phyloP scores from a whole-genome alignment of 257 asterid genomes.

The Gentiana dahurica region DNA sequence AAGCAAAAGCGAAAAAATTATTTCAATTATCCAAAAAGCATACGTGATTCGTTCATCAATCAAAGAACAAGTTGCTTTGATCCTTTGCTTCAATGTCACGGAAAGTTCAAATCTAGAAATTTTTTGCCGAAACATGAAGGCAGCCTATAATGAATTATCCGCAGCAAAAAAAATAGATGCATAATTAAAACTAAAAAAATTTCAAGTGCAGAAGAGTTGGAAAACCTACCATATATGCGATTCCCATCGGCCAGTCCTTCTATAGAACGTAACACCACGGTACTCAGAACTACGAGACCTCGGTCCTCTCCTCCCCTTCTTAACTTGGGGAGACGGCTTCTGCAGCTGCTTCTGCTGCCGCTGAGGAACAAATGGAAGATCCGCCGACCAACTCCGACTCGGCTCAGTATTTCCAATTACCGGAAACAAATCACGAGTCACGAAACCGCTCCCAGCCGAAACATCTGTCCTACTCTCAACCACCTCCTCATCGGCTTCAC shows the following conservation, averaged over 20 bases:
- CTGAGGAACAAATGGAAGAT: slow-evolving; percentile 3
- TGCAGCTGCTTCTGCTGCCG: slow-evolving; percentile 23
- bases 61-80: no score
- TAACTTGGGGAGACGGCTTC: not conserved
- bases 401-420: slow-evolving; percentile 6
- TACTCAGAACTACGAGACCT: slow-evolving; percentile 74
- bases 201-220: not conserved
- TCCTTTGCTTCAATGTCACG: not conserved
- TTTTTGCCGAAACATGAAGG: no score
- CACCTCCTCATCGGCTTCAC: slow-evolving; percentile 4
- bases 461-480: slow-evolving; percentile 4
- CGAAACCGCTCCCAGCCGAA: slow-evolving; percentile 2
- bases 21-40: not conserved
- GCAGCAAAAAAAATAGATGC: not conserved
- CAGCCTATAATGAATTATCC: no score
- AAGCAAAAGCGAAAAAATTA: not conserved
- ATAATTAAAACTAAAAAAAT: slow-evolving; percentile 2
- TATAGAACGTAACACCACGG: slow-evolving; percentile 79
- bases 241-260: slow-evolving; percentile 86
- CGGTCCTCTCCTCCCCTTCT: slow-evolving; percentile 80
- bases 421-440: slow-evolving; percentile 4
- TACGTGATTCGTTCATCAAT: no score
- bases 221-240: slow-evolving; percentile 60
- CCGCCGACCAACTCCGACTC: slow-evolving; percentile 8
- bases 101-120: no score